A percentile compares a stretch with the other conserved stretches of the same genome.
These are phyloP conservation scores for Talaromyces rugulosus DNA, from an alignment of 2,329 filamentous ascomycete genomes.

Conservation along the genomic window DNA sequence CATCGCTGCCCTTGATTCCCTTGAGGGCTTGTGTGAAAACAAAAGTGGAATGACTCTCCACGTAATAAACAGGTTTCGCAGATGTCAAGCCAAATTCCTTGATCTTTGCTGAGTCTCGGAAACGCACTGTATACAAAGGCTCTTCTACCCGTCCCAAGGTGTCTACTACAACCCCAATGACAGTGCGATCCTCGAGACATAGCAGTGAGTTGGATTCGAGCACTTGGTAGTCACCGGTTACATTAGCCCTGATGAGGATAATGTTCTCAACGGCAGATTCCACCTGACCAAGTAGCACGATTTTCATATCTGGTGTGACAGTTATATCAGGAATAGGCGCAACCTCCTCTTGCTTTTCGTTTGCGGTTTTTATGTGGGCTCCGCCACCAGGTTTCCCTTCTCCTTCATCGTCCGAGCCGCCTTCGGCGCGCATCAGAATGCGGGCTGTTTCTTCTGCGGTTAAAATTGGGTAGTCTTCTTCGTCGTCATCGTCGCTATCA, in stretches of 20 bases:
- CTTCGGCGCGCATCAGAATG: slow-evolving; percentile 79
- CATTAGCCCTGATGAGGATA: slow-evolving; percentile 72
- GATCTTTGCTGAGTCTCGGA: slow-evolving; percentile 65
- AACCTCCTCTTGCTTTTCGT: slow-evolving; percentile 64
- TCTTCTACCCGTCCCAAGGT: slow-evolving; percentile 80
- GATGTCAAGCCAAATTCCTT: slow-evolving; percentile 61
- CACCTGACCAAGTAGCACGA: slow-evolving; percentile 70
- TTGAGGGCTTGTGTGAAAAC: slow-evolving; percentile 83
- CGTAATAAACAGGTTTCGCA: slow-evolving; percentile 73
- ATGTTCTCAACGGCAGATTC: slow-evolving; percentile 75
- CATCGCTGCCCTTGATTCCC: slow-evolving; percentile 80
- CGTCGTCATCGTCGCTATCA: slow-evolving; percentile 43
- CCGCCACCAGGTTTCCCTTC: slow-evolving; percentile 47
- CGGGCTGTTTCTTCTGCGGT: slow-evolving; percentile 78
- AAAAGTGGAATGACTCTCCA: slow-evolving; percentile 70
- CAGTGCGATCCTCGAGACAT: slow-evolving; percentile 68
- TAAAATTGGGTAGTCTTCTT: slow-evolving; percentile 65
- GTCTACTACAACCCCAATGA: slow-evolving; percentile 80
- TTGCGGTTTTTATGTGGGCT: slow-evolving; percentile 68
- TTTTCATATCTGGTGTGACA: slow-evolving; percentile 72
- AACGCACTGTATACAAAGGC: slow-evolving; percentile 80
- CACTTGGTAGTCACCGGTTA: slow-evolving; percentile 76
- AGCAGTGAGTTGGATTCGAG: slow-evolving; percentile 80
- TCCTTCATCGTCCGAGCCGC: slow-evolving; percentile 72
- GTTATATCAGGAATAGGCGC: slow-evolving; percentile 71